Evolutionary conservation across 306 rosid genomes (phyloP).

Genomic region (Myrica gale): DNA sequence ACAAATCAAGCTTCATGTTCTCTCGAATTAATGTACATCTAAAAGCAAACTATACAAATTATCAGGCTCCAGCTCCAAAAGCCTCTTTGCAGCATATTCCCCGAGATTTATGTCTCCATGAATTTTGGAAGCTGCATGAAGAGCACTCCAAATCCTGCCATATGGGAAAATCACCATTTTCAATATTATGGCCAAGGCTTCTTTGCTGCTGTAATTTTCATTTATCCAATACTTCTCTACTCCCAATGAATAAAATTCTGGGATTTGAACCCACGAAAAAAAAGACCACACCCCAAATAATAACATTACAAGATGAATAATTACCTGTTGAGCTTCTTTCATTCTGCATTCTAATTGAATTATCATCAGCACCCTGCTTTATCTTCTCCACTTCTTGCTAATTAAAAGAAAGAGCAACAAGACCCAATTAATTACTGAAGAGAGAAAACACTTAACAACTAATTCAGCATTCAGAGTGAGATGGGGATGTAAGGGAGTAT

Average conservation of each 20-base stretch:
- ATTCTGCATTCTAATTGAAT: too few species aligned
- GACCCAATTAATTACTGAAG: too few species aligned
- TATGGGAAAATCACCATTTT: conserved; percentile 44
- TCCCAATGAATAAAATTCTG: too few species aligned
- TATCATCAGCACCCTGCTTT: too few species aligned
- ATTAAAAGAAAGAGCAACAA: too few species aligned
- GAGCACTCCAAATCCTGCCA: conserved; percentile 63
- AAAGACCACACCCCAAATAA: too few species aligned
- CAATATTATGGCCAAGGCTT: conserved; percentile 43
- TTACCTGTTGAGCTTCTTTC: too few species aligned
- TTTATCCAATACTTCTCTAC: too few species aligned
- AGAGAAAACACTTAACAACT: too few species aligned
- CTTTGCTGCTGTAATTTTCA: conserved; percentile 16
- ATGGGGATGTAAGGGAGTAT: conserved; percentile 62
- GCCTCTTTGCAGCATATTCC: conserved; percentile 48
- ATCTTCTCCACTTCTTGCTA: too few species aligned
- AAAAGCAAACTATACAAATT: conserved; percentile 32
- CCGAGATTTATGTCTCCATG: conserved; percentile 39
- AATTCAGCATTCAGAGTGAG: conserved; percentile 39
- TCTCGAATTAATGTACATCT: background rate
- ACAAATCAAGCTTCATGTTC: background rate
- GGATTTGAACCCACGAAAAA: too few species aligned
- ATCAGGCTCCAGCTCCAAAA: conserved; percentile 55
- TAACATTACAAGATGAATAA: too few species aligned
- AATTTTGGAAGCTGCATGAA: conserved; percentile 53